phyloP scores from a whole-genome alignment of 768 basidiomycete genomes.

The Mycena venus region DNA sequence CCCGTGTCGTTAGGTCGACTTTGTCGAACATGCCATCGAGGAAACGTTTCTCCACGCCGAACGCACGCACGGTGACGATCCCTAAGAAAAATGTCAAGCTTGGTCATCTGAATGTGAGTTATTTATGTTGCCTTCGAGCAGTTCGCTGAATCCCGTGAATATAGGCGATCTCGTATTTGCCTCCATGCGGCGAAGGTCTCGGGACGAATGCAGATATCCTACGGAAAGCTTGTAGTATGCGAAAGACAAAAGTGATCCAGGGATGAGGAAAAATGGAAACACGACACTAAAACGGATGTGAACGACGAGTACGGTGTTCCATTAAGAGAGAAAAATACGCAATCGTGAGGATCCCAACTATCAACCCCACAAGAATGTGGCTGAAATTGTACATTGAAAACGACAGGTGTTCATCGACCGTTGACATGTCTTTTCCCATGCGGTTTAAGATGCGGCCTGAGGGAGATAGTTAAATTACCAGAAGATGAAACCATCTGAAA shows the following conservation, averaged over 20 bases:
- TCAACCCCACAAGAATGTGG: conserved; percentile 70
- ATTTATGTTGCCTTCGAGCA: conserved; percentile 66
- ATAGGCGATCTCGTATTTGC: conserved; percentile 61
- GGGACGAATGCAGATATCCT: not conserved
- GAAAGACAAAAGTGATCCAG: not conserved
- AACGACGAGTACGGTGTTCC: not conserved
- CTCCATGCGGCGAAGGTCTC: conserved; percentile 16
- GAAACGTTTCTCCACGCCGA: conserved; percentile 85
- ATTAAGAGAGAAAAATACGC: not conserved
- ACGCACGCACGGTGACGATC: conserved; percentile 85
- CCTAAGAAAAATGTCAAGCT: conserved; percentile 56
- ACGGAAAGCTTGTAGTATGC: not conserved
- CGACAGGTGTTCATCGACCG: not conserved
- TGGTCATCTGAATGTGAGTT: not conserved
- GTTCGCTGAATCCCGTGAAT: conserved; percentile 84
- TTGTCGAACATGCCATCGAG: conserved; percentile 79
- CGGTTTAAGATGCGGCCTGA: not conserved
- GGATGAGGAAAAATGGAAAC: not conserved
- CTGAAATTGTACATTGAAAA: not conserved
- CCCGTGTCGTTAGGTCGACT: conserved; percentile 61
- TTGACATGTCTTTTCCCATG: not conserved
- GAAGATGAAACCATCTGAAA: too few species aligned
- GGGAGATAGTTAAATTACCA: too few species aligned
- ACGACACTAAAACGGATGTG: not conserved
- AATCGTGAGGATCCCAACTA: conserved; percentile 65